phyloP scores from a whole-genome alignment of 106 monocot species.

The Acorus calamus region DNA sequence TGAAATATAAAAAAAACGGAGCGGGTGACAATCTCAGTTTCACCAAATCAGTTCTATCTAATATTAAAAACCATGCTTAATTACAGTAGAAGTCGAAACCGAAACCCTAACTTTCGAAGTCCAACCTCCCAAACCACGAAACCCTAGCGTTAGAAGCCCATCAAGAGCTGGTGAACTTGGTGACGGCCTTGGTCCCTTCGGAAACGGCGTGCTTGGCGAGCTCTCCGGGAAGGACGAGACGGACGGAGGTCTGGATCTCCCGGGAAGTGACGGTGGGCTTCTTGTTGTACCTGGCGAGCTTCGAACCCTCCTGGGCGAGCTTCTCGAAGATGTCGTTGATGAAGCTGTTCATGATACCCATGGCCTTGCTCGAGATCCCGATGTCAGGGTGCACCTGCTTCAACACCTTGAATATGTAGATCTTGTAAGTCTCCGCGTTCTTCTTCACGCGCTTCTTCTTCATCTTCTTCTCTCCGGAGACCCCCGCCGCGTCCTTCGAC shows the following conservation, averaged over 20 bases:
- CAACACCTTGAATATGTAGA: slow-evolving; percentile 98
- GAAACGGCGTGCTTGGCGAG: slow-evolving; percentile 59
- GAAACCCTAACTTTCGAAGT: too few relatives aligned
- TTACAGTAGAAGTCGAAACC: too few relatives aligned
- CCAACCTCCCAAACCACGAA: too few relatives aligned
- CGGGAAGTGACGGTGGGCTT: slow-evolving; percentile 59
- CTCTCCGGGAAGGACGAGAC: slow-evolving; percentile 45
- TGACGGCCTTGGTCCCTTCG: slow-evolving; percentile 66
- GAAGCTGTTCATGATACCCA: slow-evolving; percentile 97
- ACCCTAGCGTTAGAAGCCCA: too few relatives aligned
- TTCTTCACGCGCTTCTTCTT: slow-evolving; percentile 36
- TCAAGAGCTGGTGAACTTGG: slow-evolving; percentile 46
- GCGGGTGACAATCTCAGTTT: too few relatives aligned
- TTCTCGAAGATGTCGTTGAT: slow-evolving; percentile 99
- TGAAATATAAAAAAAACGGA: too few relatives aligned
- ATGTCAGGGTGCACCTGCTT: slow-evolving; percentile 98
- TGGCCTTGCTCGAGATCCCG: slow-evolving; percentile 93
- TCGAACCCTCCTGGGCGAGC: slow-evolving; percentile 66
- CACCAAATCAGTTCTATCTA: too few relatives aligned
- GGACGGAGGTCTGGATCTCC: slow-evolving; percentile 59
- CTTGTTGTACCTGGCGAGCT: slow-evolving; percentile 55
- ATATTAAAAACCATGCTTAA: too few relatives aligned
- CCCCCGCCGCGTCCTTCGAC: too few relatives aligned
- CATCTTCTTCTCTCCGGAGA: slow-evolving; percentile 20
- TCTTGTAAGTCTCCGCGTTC: slow-evolving; percentile 79